Conservation (phyloP, 164 flowering plant genomes). For the Magnolia changhungtana region DNA sequence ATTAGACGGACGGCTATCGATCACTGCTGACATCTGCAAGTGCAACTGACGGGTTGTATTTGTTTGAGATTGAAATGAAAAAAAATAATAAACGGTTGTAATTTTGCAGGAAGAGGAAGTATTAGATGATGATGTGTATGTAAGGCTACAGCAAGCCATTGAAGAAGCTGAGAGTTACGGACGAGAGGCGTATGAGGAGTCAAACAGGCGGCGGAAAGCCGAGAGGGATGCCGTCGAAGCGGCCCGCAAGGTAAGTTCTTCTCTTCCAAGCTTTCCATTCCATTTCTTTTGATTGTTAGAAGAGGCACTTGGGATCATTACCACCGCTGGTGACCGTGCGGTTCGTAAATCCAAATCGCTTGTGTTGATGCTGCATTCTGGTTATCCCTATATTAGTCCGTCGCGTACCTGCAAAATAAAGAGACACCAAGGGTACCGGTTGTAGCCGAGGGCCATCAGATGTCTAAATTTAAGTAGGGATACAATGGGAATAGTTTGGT, state of each 20-base stretch:
- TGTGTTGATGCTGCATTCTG: too few species aligned
- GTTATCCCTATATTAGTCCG: too few species aligned
- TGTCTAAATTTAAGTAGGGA: too few species aligned
- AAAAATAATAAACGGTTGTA: not conserved
- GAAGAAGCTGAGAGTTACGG: conserved; percentile 45
- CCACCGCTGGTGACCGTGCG: not conserved
- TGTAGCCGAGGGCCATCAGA: too few species aligned
- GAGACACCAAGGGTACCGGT: too few species aligned
- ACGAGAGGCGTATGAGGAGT: conserved; percentile 58
- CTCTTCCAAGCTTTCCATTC: not conserved
- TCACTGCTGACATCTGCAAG: not conserved
- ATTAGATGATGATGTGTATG: conserved; percentile 34
- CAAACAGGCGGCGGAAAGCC: conserved; percentile 53
- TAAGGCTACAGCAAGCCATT: conserved; percentile 48
- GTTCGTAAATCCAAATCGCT: too few species aligned
- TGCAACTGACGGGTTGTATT: not conserved
- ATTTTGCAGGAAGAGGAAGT: conserved; percentile 36
- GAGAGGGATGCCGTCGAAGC: conserved; percentile 67
- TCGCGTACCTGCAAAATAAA: too few species aligned
- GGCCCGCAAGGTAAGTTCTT: conserved; percentile 41
- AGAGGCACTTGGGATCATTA: not conserved
- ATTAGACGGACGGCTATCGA: not conserved
- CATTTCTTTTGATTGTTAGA: not conserved
- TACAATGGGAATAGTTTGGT: too few species aligned
- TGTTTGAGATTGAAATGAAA: not conserved